phyloP scores from a whole-genome alignment of 2,329 filamentous ascomycete species.

The Dactylellina haptotyla region DNA sequence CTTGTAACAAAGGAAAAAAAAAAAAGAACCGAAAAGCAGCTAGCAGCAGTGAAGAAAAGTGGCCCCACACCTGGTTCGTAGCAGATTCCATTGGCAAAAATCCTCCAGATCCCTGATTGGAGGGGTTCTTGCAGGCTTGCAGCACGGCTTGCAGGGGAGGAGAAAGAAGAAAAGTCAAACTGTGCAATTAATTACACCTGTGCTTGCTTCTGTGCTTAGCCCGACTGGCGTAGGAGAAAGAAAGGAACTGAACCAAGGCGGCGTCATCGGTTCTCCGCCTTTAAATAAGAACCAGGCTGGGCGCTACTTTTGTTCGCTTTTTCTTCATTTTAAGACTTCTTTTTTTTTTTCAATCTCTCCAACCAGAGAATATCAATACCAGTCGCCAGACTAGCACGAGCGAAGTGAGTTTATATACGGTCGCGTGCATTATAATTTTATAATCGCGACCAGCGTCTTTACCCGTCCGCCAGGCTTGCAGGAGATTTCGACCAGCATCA shows the following conservation, averaged over 20 bases:
- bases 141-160: not conserved
- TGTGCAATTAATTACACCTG: not conserved
- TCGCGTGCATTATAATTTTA: conserved; percentile 4
- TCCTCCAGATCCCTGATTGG: conserved; percentile 14
- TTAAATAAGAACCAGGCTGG: conserved; percentile 17
- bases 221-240: no score
- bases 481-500: not conserved
- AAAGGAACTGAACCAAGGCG: not conserved
- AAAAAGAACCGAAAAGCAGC: not conserved
- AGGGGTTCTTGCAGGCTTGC: not conserved
- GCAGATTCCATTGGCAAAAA: conserved; percentile 14
- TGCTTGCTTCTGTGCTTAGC: not conserved
- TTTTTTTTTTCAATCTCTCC: not conserved
- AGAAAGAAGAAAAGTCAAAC: not conserved
- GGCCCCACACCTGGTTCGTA: not conserved
- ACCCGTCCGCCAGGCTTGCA: not conserved
- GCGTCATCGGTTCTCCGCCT: conserved; percentile 19
- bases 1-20: not conserved
- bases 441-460: conserved; percentile 1
- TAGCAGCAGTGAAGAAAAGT: not conserved
- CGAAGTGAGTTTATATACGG: not conserved
- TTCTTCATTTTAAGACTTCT: not conserved
- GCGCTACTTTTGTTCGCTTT: no score
- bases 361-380: not conserved
- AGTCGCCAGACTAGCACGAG: no score